Base-by-base conservation (phyloP, 2,329 filamentous ascomycete species). In the Paecilomyces sp. region DNA sequence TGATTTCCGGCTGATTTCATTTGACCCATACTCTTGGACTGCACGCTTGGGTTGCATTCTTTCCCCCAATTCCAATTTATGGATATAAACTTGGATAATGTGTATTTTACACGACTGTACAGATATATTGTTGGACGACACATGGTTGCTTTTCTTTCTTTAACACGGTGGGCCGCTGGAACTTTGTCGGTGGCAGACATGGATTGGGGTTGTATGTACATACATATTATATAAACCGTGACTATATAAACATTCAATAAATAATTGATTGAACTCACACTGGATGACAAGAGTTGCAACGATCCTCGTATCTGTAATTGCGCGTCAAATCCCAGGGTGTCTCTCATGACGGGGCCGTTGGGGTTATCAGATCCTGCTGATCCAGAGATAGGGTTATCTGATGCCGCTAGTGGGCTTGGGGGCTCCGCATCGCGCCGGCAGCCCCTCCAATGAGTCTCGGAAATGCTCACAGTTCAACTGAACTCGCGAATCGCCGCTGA, bases 311-410 rank as follows among this genome's bases (percentile, higher is more conserved):
- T 8, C n/a, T 18, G 1, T 7, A 47, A 28, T 7, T 28, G 24
- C 51, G 7, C 3, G 28, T 53, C 28, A 15, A 2, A 13, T 30
- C 15, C 13, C 9, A 22, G 22, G 47, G 13, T 25, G 9, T 53
- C 51, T 53, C 22, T 22, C 11, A 25, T 53, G 51, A 30, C 51
- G 3, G 51, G 22, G 22, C 51, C 3, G 51, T 53, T 53, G 22
- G 22, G 22, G 22, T 7, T 53, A 53, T 53, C 51, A 53, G 51
- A 53, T 53, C 41, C n/a, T 47, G n/a, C n/a, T 34, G 30, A 55
- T 15, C 22, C 7, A 15, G 15, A 15, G 54, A 34, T 59, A 59
- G 47, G 41, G 57, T 59, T 59, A 59, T 59, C 57, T 56, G 57
- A 59, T 59, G 33, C 51, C 31, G 57, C 57, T 59, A 59, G 54